Percentiles rank a stretch among this genome's conserved stretches.
phyloP scores from a whole-genome alignment of 768 basidiomycete genomes.

The Trametes coccinea region DNA sequence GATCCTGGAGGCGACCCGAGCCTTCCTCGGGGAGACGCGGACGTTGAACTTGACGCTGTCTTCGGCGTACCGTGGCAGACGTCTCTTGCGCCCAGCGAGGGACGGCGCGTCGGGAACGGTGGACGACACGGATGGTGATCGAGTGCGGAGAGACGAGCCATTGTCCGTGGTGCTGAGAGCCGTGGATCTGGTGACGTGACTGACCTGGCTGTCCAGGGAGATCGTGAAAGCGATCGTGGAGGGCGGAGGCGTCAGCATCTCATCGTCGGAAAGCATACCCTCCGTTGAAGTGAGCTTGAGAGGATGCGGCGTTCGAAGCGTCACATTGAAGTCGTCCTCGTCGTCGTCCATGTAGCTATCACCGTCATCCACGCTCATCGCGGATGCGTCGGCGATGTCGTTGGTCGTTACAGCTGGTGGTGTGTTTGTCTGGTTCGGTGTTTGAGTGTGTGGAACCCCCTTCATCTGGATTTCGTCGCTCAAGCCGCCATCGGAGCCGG shows the following conservation, averaged over 20 bases:
- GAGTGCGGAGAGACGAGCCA: slow-evolving; percentile 32
- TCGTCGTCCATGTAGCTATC: slow-evolving; percentile 32
- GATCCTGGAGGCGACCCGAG: neutral
- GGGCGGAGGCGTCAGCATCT: slow-evolving; percentile 18
- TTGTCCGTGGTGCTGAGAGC: slow-evolving; percentile 34
- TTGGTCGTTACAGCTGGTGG: slow-evolving; percentile 16
- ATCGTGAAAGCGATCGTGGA: slow-evolving; percentile 30
- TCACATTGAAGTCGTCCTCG: slow-evolving; percentile 67
- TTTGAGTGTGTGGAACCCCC: slow-evolving; percentile 42
- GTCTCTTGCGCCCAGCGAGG: slow-evolving; percentile 31
- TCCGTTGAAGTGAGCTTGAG: neutral
- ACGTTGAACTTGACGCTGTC: slow-evolving; percentile 16
- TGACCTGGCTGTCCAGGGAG: slow-evolving; percentile 25
- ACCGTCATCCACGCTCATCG: slow-evolving; percentile 25
- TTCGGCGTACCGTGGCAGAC: slow-evolving; percentile 21
- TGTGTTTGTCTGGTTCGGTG: slow-evolving; percentile 28
- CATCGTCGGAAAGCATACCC: slow-evolving; percentile 11
- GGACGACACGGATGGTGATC: slow-evolving; percentile 28
- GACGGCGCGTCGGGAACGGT: slow-evolving; percentile 22
- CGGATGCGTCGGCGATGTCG: neutral
- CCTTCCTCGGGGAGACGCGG: slow-evolving; percentile 12
- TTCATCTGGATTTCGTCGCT: slow-evolving; percentile 49
- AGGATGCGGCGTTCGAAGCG: slow-evolving; percentile 58
- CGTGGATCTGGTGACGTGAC: slow-evolving; percentile 25
- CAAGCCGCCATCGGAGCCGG: slow-evolving; percentile 59